phyloP scores from a whole-genome alignment of 192 early-diverging fungal genomes.

The Tieghemiomyces parasiticus region DNA sequence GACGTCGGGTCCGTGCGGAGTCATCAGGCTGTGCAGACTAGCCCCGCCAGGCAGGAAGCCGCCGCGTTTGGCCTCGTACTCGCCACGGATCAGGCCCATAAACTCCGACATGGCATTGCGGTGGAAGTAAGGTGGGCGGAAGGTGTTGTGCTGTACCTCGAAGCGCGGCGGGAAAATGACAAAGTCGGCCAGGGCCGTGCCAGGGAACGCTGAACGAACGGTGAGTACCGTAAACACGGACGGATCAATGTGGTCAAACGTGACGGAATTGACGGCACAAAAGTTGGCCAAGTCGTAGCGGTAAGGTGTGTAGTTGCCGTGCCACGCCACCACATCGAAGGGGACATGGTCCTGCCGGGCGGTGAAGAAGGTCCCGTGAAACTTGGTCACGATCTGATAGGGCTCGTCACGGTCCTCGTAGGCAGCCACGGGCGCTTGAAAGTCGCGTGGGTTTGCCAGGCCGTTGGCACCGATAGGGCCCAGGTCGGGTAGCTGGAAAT shows the following conservation, averaged over 20 bases:
- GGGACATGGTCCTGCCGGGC: conserved; percentile 66
- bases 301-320: conserved; percentile 94
- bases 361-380: conserved; percentile 62
- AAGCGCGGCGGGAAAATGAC: conserved; percentile 94
- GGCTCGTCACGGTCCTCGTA: conserved; percentile 44
- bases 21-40: conserved; percentile 66
- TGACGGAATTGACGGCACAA: conserved; percentile 73
- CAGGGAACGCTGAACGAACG: conserved; percentile 69
- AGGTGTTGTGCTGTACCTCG: conserved; percentile 81
- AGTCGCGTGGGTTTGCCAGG: conserved; percentile 88
- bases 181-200: conserved; percentile 83
- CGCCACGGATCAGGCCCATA: conserved; percentile 88
- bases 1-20: conserved; percentile 84
- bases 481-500: conserved; percentile 90
- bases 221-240: conserved; percentile 95
- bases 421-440: conserved; percentile 69
- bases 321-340: conserved; percentile 95
- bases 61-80: conserved; percentile 85
- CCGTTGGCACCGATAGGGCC: conserved; percentile 95
- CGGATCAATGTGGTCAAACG: conserved; percentile 89
- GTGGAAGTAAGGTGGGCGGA: conserved; percentile 93
- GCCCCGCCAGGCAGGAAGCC: conserved; percentile 90
- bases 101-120: conserved; percentile 98
- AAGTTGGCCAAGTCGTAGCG: conserved; percentile 83
- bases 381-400: conserved; percentile 71